These are phyloP conservation scores for Apiotrichum sp. DNA, from an alignment of 1,284 basidiomycete species.

Conservation along the genomic window DNA sequence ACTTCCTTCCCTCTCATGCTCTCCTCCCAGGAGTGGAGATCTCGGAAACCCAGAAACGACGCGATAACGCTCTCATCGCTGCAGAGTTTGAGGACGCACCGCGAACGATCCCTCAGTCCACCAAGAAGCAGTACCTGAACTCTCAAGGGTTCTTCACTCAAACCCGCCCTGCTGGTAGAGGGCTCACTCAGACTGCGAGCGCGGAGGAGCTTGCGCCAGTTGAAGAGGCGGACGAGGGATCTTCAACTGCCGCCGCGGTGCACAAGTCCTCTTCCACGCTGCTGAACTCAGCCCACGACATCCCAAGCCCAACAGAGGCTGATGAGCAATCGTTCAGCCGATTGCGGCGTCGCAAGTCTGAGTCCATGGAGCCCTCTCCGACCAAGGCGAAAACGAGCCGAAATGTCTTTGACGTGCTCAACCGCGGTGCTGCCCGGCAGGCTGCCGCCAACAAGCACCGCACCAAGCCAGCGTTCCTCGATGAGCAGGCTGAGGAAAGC, in stretches of 20 bases:
- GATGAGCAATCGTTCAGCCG: constrained; percentile 11
- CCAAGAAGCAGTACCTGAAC: constrained; percentile 34
- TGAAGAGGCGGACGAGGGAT: background rate
- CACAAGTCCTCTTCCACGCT: background rate
- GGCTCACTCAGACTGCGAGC: background rate
- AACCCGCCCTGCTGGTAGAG: constrained; percentile 25
- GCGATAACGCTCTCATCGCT: constrained; percentile 39
- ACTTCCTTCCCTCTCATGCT: constrained; percentile 23
- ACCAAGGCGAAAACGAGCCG: background rate
- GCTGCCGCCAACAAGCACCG: background rate
- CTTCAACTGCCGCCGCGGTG: constrained; percentile 19
- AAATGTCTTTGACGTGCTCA: constrained; percentile 12
- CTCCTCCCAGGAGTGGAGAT: constrained; percentile 31
- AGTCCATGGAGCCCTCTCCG: background rate
- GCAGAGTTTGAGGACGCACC: constrained; percentile 27
- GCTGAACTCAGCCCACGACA: background rate
- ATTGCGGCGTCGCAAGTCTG: constrained; percentile 15
- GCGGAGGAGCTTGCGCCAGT: background rate
- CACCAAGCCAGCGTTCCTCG: constrained; percentile 18
- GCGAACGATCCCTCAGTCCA: constrained; percentile 10
- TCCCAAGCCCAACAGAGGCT: constrained; percentile 8
- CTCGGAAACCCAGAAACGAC: constrained; percentile 34
- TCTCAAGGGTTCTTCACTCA: constrained; percentile 41
- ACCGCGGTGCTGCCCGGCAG: background rate
- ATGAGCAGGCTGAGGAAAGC: constrained; percentile 49